Evolutionary conservation across 2,329 filamentous ascomycete genomes (phyloP), one percentile per base, ranked within the genome.

Genomic region (Botrytis tulipae): DNA sequence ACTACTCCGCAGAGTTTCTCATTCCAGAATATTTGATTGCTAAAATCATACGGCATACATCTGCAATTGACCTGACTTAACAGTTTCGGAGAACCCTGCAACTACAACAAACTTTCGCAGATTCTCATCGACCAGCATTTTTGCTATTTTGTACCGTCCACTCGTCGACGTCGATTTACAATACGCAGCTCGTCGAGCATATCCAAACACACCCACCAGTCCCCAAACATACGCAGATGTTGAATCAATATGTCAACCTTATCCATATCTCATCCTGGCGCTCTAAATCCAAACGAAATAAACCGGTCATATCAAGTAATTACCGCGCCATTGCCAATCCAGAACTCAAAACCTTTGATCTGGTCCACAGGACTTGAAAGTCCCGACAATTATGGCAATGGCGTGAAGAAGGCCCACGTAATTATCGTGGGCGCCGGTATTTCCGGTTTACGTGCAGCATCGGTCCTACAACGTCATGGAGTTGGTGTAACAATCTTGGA

Each of bases 341-440:
- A 68, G 48, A 54, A 73, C 37, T 42, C 51, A 37, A 54, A 68
- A 60, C 62, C 44, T 22, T 59, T 65, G 37, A 61, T 71, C n/a
- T 70, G 73, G 69, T 71, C 72, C 54, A 72, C 70, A 71, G 68
- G 57, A 75, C 74, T 75, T 77, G 74, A 76, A 72, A 73, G 60
- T 37, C 63, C 25, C 61, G 73, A 63, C 32, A 68, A 70, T 66
- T 63, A 46, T 73, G 71, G 67, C 71, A 71, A 48, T 70, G 71
- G 63, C 71, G 71, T 46, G 79, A 75, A 79, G 80, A 76, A 82
- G 79, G 74, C 81, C 81, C 77, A 82, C 80, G 82, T 89, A 35
- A 83, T 86, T 69, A 82, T 90, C 60, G 82, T 90, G 14, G 88
- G 87, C 37, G 87, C 87, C 37, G 88, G 88, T 6, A 84, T 89